Conservation (phyloP, 495 filamentous ascomycete genomes). For the Aspergillus carlsbadensis region DNA sequence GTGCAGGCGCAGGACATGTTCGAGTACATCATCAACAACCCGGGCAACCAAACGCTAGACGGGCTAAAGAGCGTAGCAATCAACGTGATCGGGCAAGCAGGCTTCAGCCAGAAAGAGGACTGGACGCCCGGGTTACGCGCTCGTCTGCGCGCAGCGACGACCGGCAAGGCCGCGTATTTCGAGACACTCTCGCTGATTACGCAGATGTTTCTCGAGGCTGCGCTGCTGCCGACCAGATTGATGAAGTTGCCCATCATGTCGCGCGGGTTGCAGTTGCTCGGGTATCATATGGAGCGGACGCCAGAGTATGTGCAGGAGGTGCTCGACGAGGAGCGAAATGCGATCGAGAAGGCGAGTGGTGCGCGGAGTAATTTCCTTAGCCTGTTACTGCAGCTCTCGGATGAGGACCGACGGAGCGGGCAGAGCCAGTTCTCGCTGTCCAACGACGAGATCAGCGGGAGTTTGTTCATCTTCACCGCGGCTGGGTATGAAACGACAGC, state of each 20-base stretch:
- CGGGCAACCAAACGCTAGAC: conserved; percentile 22
- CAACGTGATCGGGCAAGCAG: conserved; percentile 41
- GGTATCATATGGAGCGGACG: conserved; percentile 19
- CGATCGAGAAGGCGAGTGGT: conserved; percentile 17
- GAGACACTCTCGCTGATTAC: conserved; percentile 32
- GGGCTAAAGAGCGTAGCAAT: conserved; percentile 34
- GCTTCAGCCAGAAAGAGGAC: conserved; percentile 31
- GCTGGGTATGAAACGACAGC: conserved; percentile 58
- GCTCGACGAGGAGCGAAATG: conserved; percentile 32
- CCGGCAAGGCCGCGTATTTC: conserved; percentile 30
- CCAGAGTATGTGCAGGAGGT: conserved; percentile 30
- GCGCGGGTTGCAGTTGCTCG: conserved; percentile 24
- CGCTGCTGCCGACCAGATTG: conserved; percentile 27
- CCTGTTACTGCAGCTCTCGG: conserved; percentile 37
- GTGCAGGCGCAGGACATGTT: conserved; percentile 33
- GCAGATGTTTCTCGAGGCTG: conserved; percentile 28
- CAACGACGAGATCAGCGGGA: conserved; percentile 37
- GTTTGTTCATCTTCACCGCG: conserved; percentile 52
- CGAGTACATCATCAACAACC: conserved; percentile 20
- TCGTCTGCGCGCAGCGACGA: not conserved
- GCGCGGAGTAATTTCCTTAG: conserved; percentile 36
- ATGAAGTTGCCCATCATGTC: conserved; percentile 33
- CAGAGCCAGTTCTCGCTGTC: conserved; percentile 22
- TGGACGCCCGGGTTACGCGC: conserved; percentile 25
- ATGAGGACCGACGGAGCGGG: conserved; percentile 14